Conservation (phyloP, 2,329 filamentous ascomycete genomes). For the Thermothelomyces thermophilus region DNA sequence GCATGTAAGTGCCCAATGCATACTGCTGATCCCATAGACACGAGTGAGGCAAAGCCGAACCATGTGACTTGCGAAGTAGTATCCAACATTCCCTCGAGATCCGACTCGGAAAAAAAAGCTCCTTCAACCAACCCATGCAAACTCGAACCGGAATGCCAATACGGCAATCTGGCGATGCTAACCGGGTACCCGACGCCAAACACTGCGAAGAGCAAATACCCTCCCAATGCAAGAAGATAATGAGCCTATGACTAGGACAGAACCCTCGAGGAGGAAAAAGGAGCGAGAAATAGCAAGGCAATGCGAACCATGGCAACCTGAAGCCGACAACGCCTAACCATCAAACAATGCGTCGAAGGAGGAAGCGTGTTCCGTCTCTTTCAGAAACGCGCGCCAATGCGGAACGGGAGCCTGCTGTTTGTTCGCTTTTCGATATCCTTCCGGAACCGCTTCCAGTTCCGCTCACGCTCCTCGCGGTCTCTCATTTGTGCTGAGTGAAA, state of each 20-base stretch:
- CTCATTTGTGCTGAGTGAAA: conserved; percentile 41
- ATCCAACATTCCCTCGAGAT: background rate
- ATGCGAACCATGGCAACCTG: conserved; percentile 14
- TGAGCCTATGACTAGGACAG: conserved; percentile 1
- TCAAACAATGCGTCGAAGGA: background rate
- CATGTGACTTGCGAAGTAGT: background rate
- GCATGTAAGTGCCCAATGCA: background rate
- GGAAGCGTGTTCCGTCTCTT: background rate
- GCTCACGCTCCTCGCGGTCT: conserved; percentile 45
- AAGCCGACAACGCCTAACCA: background rate
- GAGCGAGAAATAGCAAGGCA: conserved; percentile 6
- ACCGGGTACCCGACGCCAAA: background rate
- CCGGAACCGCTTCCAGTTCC: conserved; percentile 35
- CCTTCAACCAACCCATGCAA: background rate
- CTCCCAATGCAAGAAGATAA: conserved; percentile 12
- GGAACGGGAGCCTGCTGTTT: conserved; percentile 14
- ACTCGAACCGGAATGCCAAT: background rate
- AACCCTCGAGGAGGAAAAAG: conserved; percentile 1
- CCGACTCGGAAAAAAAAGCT: background rate
- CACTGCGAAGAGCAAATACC: background rate
- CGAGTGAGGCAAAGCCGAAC: background rate
- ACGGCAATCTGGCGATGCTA: conserved; percentile 1
- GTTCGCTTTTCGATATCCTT: conserved; percentile 11
- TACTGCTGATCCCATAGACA: background rate
- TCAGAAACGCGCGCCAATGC: conserved; percentile 16